Conservation (phyloP, 2,329 filamentous ascomycete species). For the Acrocalymma vagum region DNA sequence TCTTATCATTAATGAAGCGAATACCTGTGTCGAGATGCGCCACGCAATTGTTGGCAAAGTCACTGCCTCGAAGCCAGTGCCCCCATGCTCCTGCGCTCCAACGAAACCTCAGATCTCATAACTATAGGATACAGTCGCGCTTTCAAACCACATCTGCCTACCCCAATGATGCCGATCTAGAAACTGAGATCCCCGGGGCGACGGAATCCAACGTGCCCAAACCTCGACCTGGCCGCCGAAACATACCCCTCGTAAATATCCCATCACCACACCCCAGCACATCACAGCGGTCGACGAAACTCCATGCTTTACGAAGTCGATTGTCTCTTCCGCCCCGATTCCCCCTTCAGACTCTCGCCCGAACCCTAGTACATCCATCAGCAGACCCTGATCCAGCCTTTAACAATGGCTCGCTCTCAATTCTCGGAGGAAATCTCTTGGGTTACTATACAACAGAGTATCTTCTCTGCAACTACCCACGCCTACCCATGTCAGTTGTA, state of each 20-base stretch:
- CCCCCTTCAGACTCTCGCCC: conserved; percentile 84
- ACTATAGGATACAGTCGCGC: conserved; percentile 37
- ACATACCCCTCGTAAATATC: conserved; percentile 52
- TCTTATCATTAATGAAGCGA: conserved; percentile 63
- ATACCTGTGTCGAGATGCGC: conserved; percentile 68
- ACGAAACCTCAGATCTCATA: conserved; percentile 36
- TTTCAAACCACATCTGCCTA: conserved; percentile 28
- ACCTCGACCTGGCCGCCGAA: conserved; percentile 3
- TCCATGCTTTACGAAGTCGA: conserved; percentile 90
- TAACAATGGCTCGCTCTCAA: conserved; percentile 87
- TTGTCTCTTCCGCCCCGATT: conserved; percentile 82
- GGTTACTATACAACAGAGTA: conserved; percentile 90
- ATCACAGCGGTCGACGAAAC: conserved; percentile 81
- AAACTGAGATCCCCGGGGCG: conserved; percentile 22
- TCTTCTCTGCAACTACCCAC: conserved; percentile 87
- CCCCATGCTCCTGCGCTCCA: conserved; percentile 33
- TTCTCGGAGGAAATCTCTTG: conserved; percentile 82
- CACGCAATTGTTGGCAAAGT: conserved; percentile 63
- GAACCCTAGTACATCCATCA: conserved; percentile 84
- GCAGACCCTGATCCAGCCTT: conserved; percentile 81
- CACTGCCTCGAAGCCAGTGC: conserved; percentile 53
- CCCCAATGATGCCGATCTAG: conserved; percentile 13
- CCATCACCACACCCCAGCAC: conserved; percentile 76
- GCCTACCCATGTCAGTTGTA: conserved; percentile 86
- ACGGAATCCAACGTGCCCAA: conserved; percentile 14